Conservation (phyloP, 768 basidiomycete genomes). For the Suillus luteus region DNA sequence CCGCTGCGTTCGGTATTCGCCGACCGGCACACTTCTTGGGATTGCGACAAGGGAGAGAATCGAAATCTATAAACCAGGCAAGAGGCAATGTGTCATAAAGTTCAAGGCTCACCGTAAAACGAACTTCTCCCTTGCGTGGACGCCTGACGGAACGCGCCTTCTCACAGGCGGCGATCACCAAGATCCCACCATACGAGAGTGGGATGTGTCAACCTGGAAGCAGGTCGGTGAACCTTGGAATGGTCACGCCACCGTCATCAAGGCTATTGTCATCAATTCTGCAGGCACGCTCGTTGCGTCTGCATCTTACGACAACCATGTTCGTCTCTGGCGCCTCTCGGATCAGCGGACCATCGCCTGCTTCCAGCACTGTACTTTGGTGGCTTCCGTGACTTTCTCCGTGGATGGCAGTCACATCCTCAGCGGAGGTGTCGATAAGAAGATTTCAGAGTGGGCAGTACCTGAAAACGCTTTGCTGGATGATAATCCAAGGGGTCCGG, state of each 20-base stretch:
- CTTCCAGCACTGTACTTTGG: not conserved
- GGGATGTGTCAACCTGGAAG: not conserved
- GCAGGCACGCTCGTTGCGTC: not conserved
- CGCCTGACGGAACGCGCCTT: not conserved
- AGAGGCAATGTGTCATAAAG: not conserved
- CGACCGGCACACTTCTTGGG: not conserved
- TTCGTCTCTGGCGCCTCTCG: not conserved
- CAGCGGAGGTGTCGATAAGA: not conserved
- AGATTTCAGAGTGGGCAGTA: not conserved
- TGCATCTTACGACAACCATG: not conserved
- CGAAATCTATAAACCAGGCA: not conserved
- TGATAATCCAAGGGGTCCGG: not conserved
- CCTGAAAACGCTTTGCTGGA: not conserved
- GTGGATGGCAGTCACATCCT: not conserved
- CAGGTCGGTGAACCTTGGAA: not conserved
- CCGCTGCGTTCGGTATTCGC: not conserved
- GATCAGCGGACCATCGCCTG: not conserved
- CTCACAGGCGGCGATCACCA: not conserved
- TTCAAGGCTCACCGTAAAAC: constrained; percentile 2
- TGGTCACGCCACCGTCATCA: not conserved
- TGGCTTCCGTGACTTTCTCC: not conserved
- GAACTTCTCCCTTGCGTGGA: not conserved
- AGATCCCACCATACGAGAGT: constrained; percentile 1
- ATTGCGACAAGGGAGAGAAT: not conserved
- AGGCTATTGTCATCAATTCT: not conserved